Conservation (phyloP, 2,329 filamentous ascomycete genomes). For the Paecilomyces variotii region DNA sequence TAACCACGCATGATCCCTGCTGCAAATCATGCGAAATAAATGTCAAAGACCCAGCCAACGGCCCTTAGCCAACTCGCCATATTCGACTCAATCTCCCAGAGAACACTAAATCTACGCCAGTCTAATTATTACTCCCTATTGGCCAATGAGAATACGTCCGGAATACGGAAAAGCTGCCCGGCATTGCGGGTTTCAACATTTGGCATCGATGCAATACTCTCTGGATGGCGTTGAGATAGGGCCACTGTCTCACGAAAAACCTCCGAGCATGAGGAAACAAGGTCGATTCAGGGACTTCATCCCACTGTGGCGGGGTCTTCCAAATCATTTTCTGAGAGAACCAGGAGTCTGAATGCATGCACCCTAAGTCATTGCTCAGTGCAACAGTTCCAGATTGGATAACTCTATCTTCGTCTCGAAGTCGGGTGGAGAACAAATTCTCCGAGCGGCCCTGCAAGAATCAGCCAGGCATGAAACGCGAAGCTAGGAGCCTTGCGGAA, state of each 20-base stretch:
- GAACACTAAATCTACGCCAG: not conserved
- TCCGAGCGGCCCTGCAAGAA: not conserved
- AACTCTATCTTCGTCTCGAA: not conserved
- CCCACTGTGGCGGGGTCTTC: not conserved
- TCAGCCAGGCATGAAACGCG: not conserved
- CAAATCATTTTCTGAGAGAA: not conserved
- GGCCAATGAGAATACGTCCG: not conserved
- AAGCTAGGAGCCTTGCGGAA: not conserved
- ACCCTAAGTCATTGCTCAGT: not conserved
- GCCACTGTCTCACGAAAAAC: not conserved
- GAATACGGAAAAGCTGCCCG: not conserved
- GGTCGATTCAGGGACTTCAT: not conserved
- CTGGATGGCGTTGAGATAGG: not conserved
- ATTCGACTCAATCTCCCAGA: not conserved
- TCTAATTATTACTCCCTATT: not conserved
- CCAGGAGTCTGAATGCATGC: not conserved
- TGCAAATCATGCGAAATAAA: not conserved
- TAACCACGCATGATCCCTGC: not conserved
- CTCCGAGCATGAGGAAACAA: not conserved
- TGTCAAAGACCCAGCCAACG: not conserved
- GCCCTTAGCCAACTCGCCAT: not conserved
- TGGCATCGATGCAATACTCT: not conserved
- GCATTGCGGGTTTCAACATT: not conserved
- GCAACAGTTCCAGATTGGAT: not conserved
- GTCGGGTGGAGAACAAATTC: not conserved